These are phyloP conservation scores for Buxus sempervirens DNA, from an alignment of 164 flowering plant genomes.

Conservation along the genomic window DNA sequence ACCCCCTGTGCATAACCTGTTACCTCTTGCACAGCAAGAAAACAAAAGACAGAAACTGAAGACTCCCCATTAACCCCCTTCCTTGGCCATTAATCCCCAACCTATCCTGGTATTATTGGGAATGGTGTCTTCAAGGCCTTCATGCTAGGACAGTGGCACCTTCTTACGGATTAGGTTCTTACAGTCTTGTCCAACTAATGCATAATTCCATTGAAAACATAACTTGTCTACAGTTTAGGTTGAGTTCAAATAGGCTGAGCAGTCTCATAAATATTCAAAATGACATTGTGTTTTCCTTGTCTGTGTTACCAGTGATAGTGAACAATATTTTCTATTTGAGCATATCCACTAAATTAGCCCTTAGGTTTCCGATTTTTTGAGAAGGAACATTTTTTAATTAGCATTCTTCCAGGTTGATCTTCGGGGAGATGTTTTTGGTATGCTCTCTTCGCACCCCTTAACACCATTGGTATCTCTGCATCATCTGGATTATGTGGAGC, in stretches of 20 bases:
- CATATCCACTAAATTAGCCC: neutral
- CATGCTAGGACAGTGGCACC: neutral
- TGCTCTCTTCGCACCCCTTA: slow-evolving; percentile 71
- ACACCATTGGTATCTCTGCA: slow-evolving; percentile 78
- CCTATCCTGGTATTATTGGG: no score
- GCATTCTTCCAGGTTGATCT: slow-evolving; percentile 59
- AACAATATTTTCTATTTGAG: neutral
- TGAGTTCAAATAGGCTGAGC: neutral
- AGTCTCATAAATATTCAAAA: neutral
- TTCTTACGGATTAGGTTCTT: neutral
- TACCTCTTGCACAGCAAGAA: no score
- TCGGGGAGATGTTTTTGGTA: slow-evolving; percentile 73
- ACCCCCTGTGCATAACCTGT: no score
- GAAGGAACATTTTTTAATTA: slow-evolving; percentile 3
- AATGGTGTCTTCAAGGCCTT: no score
- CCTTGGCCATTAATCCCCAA: no score
- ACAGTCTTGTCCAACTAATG: neutral
- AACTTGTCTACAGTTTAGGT: neutral
- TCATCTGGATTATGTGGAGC: slow-evolving; percentile 65
- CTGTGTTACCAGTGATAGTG: neutral
- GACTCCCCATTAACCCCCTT: no score
- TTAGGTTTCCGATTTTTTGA: neutral
- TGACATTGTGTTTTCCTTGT: neutral
- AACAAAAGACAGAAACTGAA: no score
- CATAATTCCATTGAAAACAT: neutral